Evolutionary conservation across 306 rosid genomes (phyloP), one percentile per base, ranked within the genome.

Genomic region (Lotus japonicus): DNA sequence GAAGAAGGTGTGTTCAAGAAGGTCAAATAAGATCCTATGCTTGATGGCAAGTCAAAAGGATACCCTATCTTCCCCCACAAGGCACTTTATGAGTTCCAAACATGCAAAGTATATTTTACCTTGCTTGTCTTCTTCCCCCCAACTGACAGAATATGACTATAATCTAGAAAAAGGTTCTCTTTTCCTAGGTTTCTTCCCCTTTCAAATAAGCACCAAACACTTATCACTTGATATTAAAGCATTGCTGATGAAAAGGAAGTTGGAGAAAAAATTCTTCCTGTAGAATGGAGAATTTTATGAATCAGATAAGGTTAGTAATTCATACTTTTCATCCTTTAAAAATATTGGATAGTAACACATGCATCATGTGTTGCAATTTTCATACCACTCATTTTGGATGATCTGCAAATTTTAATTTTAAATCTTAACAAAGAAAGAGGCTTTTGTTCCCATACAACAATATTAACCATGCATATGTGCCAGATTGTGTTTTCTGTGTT

Each of bases 91-190:
- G 66, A 84, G 83, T 75, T 83, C 81, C 89, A 81, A 82, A 81
- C 83, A 82, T 94, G 85, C 92, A 86, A 94, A 85, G 95, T 66
- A 83, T 82, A 71, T 77, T 15, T 26, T 21, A 79, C 79, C 70
- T 83, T 78, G 84, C 86, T 83, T 76, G 58, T 52, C 65, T 62
- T 3, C 26, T 21, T 3, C 26, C 26, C 26, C 26, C n/a, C n/a
- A n/a, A 21, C 1, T 21, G 26, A 3, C 26, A 21, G 26, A 1
- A 21, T 21, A 21, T 21, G 26, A 21, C 26, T 21, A 21, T 21
- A 21, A 21, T 21, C 26, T 21, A 21, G n/a, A n/a, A n/a, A n/a
- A n/a, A n/a, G n/a, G n/a, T n/a, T 60, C 38, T 35, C 17, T 50
- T 59, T 26, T 42, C 58, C 12, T 43, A 49, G 13, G 16, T 79